Percentiles rank a stretch among this genome's conserved stretches.
These are phyloP conservation scores for Amylocarpus encephaloides DNA, from an alignment of 2,329 filamentous ascomycete genomes.

Conservation along the genomic window DNA sequence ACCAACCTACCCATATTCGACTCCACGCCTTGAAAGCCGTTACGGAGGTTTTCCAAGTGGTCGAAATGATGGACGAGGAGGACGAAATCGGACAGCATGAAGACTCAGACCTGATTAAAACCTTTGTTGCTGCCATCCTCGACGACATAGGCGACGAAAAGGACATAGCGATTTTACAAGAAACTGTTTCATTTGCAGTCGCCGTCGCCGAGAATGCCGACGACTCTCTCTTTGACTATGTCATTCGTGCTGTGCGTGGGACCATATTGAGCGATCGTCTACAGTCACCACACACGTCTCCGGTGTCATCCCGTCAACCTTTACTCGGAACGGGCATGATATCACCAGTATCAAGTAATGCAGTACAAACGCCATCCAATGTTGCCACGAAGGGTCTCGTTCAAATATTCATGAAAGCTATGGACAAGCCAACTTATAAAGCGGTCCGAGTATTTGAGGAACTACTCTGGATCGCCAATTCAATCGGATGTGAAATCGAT, in stretches of 20 bases:
- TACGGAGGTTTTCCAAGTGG: slow-evolving; percentile 41
- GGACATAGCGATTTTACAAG: slow-evolving; percentile 58
- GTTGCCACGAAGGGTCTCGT: slow-evolving; percentile 67
- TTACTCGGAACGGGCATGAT: slow-evolving; percentile 17
- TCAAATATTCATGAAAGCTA: slow-evolving; percentile 67
- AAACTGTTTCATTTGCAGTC: slow-evolving; percentile 58
- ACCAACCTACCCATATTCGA: slow-evolving; percentile 55
- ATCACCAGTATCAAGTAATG: slow-evolving; percentile 2
- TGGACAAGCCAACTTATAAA: slow-evolving; percentile 61
- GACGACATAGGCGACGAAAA: slow-evolving; percentile 55
- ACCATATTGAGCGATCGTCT: slow-evolving; percentile 44
- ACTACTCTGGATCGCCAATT: slow-evolving; percentile 57
- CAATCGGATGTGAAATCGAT: slow-evolving; percentile 55
- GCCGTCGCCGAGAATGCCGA: slow-evolving; percentile 57
- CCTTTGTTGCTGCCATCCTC: slow-evolving; percentile 56
- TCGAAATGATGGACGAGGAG: slow-evolving; percentile 43
- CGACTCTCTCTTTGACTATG: slow-evolving; percentile 51
- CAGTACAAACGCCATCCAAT: slow-evolving; percentile 53
- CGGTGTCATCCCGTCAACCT: slow-evolving; percentile 24
- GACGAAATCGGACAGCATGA: slow-evolving; percentile 49
- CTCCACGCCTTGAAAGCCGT: slow-evolving; percentile 56
- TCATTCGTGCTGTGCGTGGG: slow-evolving; percentile 46
- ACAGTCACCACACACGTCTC: slow-evolving; percentile 36
- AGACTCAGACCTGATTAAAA: slow-evolving; percentile 49
- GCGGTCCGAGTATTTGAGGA: slow-evolving; percentile 55